Evolutionary conservation across 768 basidiomycete genomes (phyloP), one percentile per base, ranked within the genome.

Genomic region (Phaffia australis): DNA sequence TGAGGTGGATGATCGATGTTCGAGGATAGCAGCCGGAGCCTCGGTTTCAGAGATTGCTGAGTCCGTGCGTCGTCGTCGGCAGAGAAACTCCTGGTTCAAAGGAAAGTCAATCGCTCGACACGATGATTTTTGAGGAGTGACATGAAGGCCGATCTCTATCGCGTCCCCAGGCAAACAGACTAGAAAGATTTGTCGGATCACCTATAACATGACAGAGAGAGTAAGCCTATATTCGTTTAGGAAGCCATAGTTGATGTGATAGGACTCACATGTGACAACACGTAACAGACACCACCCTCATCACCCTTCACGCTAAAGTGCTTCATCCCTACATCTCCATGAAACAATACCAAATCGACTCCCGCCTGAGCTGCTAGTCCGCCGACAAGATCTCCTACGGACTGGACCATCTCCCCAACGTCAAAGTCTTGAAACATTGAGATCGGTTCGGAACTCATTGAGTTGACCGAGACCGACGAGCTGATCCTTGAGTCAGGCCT

Each of bases 291-390:
- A 11, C 85, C 90, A 72, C 84, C 85, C 72, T 91, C 92, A 71
- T 90, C 87, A 23, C 89, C 90, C 71, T 80, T 83, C 18, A 94
- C 90, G 65, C 83, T 85, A 59, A 91, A 81, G 70, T 92, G 89
- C 78, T 87, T 88, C 80, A 95, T 81, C 25, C 86, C 86, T 25
- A 87, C 85, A 74, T 94, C 91, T 23, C 85, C 87, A 72, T 97
- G 91, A 74, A 86, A 93, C 16, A 95, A 78, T 21, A 94, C 89
- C 70, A 97, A 79, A 75, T 97, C 92, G 42, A 92, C 88, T n/a
- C 86, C 87, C 58, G 80, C 82, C 72, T 88, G 83, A 5, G 89
- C 86, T 46, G 89, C 89, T 51, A 84, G 80, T 16, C 90, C 92
- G 73, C 89, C 86, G 68, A 94, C 76, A 18, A 87, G 83, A 77